Base-by-base conservation (phyloP, 2,329 filamentous ascomycete genomes). In the Pseudocercospora musae region DNA sequence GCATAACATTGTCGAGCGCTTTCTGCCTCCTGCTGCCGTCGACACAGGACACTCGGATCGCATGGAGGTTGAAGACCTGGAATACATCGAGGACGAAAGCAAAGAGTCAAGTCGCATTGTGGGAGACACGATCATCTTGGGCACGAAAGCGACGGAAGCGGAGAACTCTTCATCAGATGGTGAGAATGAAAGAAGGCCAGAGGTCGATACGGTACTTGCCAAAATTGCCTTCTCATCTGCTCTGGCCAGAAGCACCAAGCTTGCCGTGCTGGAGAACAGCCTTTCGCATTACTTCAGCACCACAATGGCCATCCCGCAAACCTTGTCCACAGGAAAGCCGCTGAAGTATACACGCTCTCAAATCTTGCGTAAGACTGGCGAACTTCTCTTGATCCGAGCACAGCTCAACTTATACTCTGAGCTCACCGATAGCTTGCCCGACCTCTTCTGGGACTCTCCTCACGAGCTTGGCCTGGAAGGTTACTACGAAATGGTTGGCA, bases 201-300 rank as follows among this genome's bases (percentile, higher is more conserved):
- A 71, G 54, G 66, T 85, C 31, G 84, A 87, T 69, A 85, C 83
- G 0, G 90, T 94, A 1, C 83, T 97, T 13, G 92, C 93, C 69
- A 97, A 98, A 75, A 94, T 98, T 65, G 95, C 95, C 48, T 98
- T 98, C 76, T 97, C 94, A 0, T 97, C 92, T 0, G 94, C 94
- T 1, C 84, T 99, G 9, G 94, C 95, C 4, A 85, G 95, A 58
- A 95, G 90, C 71, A 97, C 95, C 5, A 98, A 98, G 76, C 85
- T 99, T 11, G 94, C 92, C 40, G 92, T 96, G 2, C 84, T 99
- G 21, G 95, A 99, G 77, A 89, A 87, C 57, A 85, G 91, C 40
- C 82, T 98, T 15, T 87, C 86, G 44, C 85, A 87, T 57, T 98
- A 98, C 78, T 93, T 98, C 70, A 87, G 92, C 71, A 92, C 89